Conservation (phyloP, 345 rosid species). For the Crucihimalaya himalaica region DNA sequence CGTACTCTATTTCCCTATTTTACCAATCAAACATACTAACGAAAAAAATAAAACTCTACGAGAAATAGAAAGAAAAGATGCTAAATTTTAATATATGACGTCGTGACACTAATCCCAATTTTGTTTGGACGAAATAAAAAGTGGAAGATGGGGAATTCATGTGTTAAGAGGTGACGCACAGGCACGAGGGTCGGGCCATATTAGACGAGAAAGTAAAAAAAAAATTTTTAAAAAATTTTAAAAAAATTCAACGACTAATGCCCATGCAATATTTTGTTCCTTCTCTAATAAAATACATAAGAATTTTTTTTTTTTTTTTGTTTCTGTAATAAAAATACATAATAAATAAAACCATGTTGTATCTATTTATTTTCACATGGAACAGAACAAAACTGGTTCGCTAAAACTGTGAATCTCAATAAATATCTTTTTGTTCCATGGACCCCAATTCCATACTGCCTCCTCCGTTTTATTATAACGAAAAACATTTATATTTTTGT, state of each 20-base stretch:
- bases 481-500: not conserved
- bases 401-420: conserved; percentile 35
- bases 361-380: conserved; percentile 38
- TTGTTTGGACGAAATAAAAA: conserved; percentile 22
- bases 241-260: not conserved
- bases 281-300: not conserved
- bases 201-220: conserved; percentile 19
- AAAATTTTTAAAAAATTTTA: not conserved
- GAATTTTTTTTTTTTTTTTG: not conserved
- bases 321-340: not conserved
- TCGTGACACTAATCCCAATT: conserved; percentile 15
- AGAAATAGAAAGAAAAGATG: conserved; percentile 21
- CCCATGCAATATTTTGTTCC: not conserved
- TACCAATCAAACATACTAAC: conserved; percentile 9
- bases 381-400: conserved; percentile 38
- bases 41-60: not conserved
- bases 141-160: conserved; percentile 33
- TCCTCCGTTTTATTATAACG: conserved; percentile 17
- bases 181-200: conserved; percentile 40
- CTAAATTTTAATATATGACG: not conserved
- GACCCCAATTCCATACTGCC: conserved; percentile 32
- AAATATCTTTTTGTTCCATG: conserved; percentile 33
- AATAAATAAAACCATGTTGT: conserved; percentile 18
- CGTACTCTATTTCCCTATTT: conserved; percentile 20
- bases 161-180: conserved; percentile 40